Evolutionary conservation across 352 stramenopile species (phyloP), one percentile per base, ranked within the genome.

Genomic region (Thraustochytrium sp.): DNA sequence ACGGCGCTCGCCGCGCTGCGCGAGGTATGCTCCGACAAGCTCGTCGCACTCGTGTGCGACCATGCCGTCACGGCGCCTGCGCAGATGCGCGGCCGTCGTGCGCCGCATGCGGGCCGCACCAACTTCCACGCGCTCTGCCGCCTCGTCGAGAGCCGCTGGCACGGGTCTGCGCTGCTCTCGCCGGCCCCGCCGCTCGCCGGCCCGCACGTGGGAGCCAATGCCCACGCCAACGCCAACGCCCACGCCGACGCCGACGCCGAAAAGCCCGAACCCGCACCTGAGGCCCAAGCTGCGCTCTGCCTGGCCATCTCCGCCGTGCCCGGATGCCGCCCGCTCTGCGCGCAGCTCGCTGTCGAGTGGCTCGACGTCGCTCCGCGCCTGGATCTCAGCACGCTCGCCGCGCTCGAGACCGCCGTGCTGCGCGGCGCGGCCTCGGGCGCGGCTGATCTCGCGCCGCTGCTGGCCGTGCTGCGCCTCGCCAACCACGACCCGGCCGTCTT

Each of bases 401-500:
- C 96, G 55, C 94, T 98, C 89, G 94, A 98, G 78, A 89, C 89
- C 55, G 76, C 76, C 42, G 54, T 91, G 44, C 91, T 91, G 74
- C 93, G 97, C 4, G 26, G 29, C 40, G 82, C 93, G 96, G 76
- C 86, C 88, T 1, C 91, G 91, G 74, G 82, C 88, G 23, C 92
- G 92, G 26, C 38, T 18, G 59, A 72, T 8, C 59, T 72, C 18
- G n/a, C 34, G 8, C 93, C 92, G 18, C 86, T 97, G 0, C 96
- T 98, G 18, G 90, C 93, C 40, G 86, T 98, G 36, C 88, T 98
- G 55, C 97, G 97, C 84, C 89, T 98, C 21, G 92, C 91, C 55
- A 89, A 94, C 42, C 97, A 92, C 91, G 94, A 98, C 85, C 91
- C 94, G 13, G 94, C 98, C 83, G 91, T 97, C 40, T 98, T 98